phyloP scores from a whole-genome alignment of 2,329 filamentous ascomycete species.

The Beauveria asiatica region DNA sequence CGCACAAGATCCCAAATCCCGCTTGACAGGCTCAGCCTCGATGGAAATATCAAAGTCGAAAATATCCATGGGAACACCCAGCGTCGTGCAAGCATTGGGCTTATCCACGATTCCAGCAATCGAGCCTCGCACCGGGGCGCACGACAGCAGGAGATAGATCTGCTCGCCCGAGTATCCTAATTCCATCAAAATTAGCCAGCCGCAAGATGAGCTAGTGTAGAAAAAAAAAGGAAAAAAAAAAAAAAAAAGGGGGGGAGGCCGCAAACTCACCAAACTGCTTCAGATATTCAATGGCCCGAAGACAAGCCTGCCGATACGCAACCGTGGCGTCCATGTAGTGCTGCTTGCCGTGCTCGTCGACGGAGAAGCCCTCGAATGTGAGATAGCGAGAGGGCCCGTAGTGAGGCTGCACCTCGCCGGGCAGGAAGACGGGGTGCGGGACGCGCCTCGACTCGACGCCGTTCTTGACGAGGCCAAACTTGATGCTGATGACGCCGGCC shows the following conservation, averaged over 20 bases:
- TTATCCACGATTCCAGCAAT: constrained; percentile 87
- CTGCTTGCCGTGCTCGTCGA: constrained; percentile 82
- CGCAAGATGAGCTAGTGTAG: neutral
- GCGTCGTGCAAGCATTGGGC: constrained; percentile 82
- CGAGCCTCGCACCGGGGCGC: constrained; percentile 80
- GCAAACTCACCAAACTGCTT: constrained; percentile 23
- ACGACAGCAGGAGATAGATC: constrained; percentile 76
- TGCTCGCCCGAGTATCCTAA: constrained; percentile 64
- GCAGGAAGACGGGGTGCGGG: constrained; percentile 77
- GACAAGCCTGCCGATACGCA: constrained; percentile 73
- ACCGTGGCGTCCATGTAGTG: constrained; percentile 82
- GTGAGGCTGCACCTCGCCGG: constrained; percentile 79
- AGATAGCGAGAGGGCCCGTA: constrained; percentile 73
- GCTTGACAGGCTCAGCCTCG: constrained; percentile 17
- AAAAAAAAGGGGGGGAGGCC: too few relatives aligned
- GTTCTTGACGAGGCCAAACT: constrained; percentile 78
- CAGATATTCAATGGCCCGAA: constrained; percentile 39
- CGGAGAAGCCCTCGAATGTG: constrained; percentile 84
- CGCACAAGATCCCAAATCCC: constrained; percentile 17
- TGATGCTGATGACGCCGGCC: constrained; percentile 84
- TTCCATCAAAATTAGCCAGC: neutral
- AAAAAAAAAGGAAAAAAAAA: neutral
- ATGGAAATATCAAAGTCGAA: constrained; percentile 82
- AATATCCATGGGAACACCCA: constrained; percentile 85
- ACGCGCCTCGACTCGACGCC: constrained; percentile 67